Conservation (phyloP, 2,329 filamentous ascomycete genomes). For the Fusarium beomiforme region DNA sequence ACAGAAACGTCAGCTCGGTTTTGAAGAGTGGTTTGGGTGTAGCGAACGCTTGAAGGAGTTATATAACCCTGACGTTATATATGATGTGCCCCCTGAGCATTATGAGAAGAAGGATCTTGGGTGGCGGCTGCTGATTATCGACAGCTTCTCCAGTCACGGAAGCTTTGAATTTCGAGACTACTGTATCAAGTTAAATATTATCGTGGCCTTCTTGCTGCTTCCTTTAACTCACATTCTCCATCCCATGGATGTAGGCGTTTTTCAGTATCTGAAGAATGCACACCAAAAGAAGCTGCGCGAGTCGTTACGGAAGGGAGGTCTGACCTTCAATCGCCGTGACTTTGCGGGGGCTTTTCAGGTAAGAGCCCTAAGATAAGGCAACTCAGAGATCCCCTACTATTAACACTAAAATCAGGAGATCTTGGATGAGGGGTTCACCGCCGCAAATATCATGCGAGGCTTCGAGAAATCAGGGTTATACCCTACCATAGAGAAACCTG, state of each 20-base stretch:
- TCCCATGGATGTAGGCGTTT: background rate
- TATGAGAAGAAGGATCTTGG: too few relatives aligned
- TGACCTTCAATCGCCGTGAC: too few relatives aligned
- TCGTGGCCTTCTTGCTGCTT: background rate
- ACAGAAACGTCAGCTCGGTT: too few relatives aligned
- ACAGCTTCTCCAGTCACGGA: background rate
- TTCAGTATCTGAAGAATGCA: background rate
- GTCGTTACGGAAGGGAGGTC: background rate
- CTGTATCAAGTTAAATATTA: background rate
- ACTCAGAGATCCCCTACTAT: too few relatives aligned
- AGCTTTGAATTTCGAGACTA: background rate
- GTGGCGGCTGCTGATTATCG: background rate
- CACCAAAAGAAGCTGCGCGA: background rate
- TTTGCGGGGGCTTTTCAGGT: background rate
- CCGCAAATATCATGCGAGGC: background rate
- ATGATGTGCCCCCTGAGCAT: too few relatives aligned
- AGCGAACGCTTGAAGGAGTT: too few relatives aligned
- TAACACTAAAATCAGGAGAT: too few relatives aligned
- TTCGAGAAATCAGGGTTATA: background rate
- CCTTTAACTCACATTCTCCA: slow-evolving; percentile 5
- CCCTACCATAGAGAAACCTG: background rate
- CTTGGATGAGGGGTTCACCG: background rate
- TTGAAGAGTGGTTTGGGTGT: background rate
- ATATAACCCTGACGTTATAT: too few relatives aligned
- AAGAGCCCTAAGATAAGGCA: too few relatives aligned